Evolutionary conservation across 257 asterid genomes (phyloP), one percentile per base, ranked within the genome.

Genomic region (Nicotiana tabacum): DNA sequence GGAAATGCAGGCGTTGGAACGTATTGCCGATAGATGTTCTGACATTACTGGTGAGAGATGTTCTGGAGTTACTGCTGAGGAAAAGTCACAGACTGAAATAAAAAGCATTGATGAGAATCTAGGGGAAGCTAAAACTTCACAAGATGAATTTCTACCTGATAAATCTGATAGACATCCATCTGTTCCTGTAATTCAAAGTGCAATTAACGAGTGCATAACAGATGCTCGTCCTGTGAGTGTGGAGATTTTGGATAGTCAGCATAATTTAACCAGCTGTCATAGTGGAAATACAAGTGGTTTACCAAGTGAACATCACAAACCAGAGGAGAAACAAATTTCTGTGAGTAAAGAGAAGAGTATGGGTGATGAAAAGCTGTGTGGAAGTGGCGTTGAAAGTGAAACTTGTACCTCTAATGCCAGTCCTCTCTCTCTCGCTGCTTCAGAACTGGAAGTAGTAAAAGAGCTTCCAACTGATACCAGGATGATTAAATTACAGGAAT

Each of bases 401-500:
- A 83, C 84, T 76, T 83, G 82, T 84, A 56, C 78, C 61, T 58
- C 87, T 33, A 85, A 79, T 77, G 81, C 79, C 56, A 86, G 83
- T 43, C 72, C 82, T 85, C 80, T 89, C 33, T 55, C 77, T 56
- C 85, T 62, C 60, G 81, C 66, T 82, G 81, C 90, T 85, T 83
- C 92, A 32, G 77, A 79, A 78, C 77, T 77, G 81, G 93, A 86
- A 81, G 86, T 82, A 72, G 76, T 77, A 27, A 87, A 83, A 77
- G 92, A 88, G 83, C 88, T 78, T 87, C 90, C 86, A 70, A 90
- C 43, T 81, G 90, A 85, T 83, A 84, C 86, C 56, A 64, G 81
- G 29, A 30, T 81, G 57, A 64, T 77, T 77, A 53, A 76, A 62
- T 39, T 68, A 10, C 84, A 79, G 62, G 87, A 87, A 78, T 79